phyloP scores from a whole-genome alignment of 2,329 filamentous ascomycete species.

The Penicillium paneum region DNA sequence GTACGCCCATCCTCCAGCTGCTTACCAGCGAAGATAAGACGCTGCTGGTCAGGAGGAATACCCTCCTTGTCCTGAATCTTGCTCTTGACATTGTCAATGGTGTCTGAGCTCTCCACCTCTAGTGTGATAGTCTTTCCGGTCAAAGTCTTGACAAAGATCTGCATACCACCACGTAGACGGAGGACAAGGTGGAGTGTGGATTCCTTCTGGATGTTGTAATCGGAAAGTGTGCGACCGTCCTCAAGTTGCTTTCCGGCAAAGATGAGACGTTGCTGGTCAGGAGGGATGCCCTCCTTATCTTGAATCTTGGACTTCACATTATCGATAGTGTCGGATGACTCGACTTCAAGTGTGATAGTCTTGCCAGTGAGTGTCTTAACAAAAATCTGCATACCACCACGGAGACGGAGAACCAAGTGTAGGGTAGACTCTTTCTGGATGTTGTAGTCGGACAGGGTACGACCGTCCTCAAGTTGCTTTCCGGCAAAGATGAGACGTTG shows the following conservation, averaged over 20 bases:
- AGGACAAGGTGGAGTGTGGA: conserved; percentile 78
- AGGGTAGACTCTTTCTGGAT: conserved; percentile 91
- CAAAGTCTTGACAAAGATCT: conserved; percentile 81
- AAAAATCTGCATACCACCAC: conserved; percentile 68
- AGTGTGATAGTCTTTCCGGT: conserved; percentile 71
- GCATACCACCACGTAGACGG: conserved; percentile 77
- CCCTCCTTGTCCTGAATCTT: conserved; percentile 83
- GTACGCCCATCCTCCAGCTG: conserved; percentile 55
- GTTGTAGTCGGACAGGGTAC: conserved; percentile 88
- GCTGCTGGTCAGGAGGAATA: conserved; percentile 68
- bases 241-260: conserved; percentile 93
- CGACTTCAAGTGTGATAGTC: conserved; percentile 89
- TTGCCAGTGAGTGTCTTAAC: conserved; percentile 68
- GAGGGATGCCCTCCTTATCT: conserved; percentile 79
- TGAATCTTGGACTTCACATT: conserved; percentile 92
- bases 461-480: conserved; percentile 93
- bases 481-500: conserved; percentile 95
- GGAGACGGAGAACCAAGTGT: conserved; percentile 80
- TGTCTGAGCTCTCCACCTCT: conserved; percentile 66
- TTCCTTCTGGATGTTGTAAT: conserved; percentile 98
- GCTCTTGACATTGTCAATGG: conserved; percentile 67
- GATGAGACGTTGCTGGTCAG: conserved; percentile 90
- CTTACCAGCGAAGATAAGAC: conserved; percentile 68
- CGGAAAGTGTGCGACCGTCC: conserved; percentile 82
- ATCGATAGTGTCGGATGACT: conserved; percentile 86